Evolutionary conservation across 2,329 filamentous ascomycete species (phyloP).

Genomic region (Aschersonia sp.): DNA sequence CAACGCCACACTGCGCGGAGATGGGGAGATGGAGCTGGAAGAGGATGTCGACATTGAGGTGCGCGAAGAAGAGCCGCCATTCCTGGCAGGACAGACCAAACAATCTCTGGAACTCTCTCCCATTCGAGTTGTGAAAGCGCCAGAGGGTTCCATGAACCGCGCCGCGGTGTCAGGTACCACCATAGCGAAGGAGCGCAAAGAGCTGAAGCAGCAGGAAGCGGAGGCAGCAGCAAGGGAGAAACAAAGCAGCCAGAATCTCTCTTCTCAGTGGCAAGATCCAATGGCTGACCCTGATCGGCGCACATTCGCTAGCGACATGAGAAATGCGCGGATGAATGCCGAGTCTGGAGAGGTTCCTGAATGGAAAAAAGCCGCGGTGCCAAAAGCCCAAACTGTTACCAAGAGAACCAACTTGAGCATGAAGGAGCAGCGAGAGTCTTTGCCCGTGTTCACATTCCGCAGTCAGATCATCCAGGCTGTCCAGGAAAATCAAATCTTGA

Average conservation of each 20-base stretch:
- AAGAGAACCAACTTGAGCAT: conserved; percentile 85
- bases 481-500: conserved; percentile 74
- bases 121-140: conserved; percentile 92
- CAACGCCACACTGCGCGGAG: conserved; percentile 71
- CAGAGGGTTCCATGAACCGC: conserved; percentile 93
- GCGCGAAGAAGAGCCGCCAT: conserved; percentile 89
- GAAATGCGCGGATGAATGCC: conserved; percentile 47
- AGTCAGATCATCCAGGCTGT: conserved; percentile 80
- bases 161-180: conserved; percentile 88
- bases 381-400: conserved; percentile 67
- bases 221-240: conserved; percentile 63
- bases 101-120: conserved; percentile 90
- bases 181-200: conserved; percentile 78
- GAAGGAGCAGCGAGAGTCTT: conserved; percentile 79
- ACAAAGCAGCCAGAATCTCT: conserved; percentile 60
- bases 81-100: conserved; percentile 90
- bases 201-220: conserved; percentile 76
- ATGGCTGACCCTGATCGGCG: conserved; percentile 78
- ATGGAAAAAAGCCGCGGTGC: conserved; percentile 77
- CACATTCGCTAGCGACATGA: conserved; percentile 79
- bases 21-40: conserved; percentile 81
- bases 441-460: conserved; percentile 84
- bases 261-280: conserved; percentile 90
- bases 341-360: conserved; percentile 65
- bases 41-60: conserved; percentile 97